Conservation (phyloP, 2,329 filamentous ascomycete genomes). For the Talaromyces sp. region DNA sequence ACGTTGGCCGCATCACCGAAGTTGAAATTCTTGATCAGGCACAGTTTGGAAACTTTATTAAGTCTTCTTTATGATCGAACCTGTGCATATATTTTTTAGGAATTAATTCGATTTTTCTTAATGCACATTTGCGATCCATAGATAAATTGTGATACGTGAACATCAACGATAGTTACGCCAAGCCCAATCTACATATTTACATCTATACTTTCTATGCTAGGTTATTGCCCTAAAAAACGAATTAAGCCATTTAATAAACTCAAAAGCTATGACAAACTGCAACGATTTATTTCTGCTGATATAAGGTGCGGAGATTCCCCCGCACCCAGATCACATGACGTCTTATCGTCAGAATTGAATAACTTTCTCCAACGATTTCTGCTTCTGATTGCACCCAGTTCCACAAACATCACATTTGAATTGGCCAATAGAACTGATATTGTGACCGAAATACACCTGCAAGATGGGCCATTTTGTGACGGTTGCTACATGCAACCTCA, state of each 20-base stretch:
- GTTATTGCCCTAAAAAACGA: neutral
- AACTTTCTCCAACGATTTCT: neutral
- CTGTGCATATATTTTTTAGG: neutral
- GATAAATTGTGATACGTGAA: neutral
- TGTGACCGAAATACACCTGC: neutral
- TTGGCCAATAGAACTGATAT: neutral
- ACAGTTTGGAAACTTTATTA: constrained; percentile 19
- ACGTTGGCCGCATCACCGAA: constrained; percentile 28
- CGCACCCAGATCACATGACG: constrained; percentile 5
- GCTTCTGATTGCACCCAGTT: neutral
- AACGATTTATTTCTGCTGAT: neutral
- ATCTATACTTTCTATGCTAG: neutral
- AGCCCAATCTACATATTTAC: neutral
- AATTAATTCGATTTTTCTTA: neutral
- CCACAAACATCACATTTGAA: neutral
- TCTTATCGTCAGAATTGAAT: neutral
- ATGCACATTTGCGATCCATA: neutral
- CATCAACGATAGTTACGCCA: neutral
- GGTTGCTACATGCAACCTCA: constrained; percentile 15
- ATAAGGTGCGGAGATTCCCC: neutral
- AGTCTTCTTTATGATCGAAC: neutral
- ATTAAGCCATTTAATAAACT: neutral
- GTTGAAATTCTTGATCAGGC: constrained; percentile 26
- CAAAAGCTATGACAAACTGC: too few relatives aligned
- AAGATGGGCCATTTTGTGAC: constrained; percentile 13